Evolutionary conservation across 805 yeast species (phyloP).

Genomic region (Millerago galiae): DNA sequence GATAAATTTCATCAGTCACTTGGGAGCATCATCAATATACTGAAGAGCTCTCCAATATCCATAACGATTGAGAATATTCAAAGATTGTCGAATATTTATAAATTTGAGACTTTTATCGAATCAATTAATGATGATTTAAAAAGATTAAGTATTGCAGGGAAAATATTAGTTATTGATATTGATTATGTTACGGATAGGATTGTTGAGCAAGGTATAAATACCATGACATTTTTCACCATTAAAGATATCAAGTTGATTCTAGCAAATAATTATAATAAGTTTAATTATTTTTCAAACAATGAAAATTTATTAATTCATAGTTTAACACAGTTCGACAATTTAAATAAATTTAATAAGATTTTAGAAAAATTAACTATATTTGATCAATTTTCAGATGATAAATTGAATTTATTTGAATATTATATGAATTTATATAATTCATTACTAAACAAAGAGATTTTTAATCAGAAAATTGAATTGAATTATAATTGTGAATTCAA

Average conservation of each 20-base stretch:
- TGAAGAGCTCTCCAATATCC: conserved; percentile 18
- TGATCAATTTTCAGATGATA: conserved; percentile 19
- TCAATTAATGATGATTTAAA: conserved; percentile 10
- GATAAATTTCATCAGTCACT: conserved; percentile 20
- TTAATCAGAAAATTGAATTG: conserved; percentile 6
- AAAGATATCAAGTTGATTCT: conserved; percentile 17
- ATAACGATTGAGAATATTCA: conserved; percentile 21
- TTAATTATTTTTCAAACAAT: conserved; percentile 14
- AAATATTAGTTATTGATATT: conserved; percentile 23
- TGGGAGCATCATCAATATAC: conserved; percentile 13
- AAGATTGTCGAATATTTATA: conserved; percentile 22
- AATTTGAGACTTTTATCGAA: conserved; percentile 23
- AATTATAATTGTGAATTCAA: conserved; percentile 17
- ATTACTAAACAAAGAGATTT: conserved; percentile 4
- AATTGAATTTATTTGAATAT: conserved; percentile 18
- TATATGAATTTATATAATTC: conserved; percentile 7
- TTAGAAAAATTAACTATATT: conserved; percentile 15
- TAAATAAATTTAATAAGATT: conserved; percentile 15
- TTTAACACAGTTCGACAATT: conserved; percentile 10
- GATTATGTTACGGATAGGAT: conserved; percentile 15
- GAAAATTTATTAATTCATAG: conserved; percentile 14
- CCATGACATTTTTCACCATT: conserved; percentile 6
- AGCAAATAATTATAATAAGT: conserved; percentile 21
- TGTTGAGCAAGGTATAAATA: conserved; percentile 11
- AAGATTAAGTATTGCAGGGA: conserved; percentile 23